A percentile compares a stretch with the other conserved stretches of the same genome.
Evolutionary conservation across 176 grass and related monocot genomes (phyloP).

Genomic region (Avena eriantha): DNA sequence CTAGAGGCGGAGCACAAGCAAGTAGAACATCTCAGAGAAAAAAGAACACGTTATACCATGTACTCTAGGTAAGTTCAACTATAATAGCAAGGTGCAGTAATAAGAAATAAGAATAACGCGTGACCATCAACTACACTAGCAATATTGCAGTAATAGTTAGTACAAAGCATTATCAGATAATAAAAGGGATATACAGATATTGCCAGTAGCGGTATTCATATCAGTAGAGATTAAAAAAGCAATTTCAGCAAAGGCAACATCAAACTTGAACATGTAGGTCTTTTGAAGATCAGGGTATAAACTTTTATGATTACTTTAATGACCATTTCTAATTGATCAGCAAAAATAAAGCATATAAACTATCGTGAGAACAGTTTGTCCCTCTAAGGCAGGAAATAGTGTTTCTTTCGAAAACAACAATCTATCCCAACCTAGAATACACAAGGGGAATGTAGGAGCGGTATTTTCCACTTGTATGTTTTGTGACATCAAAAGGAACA

Average conservation of each 20-base stretch:
- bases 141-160: neutral
- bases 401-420: neutral
- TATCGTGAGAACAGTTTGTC: neutral
- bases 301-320: neutral
- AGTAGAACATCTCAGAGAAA: conserved; percentile 20
- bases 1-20: neutral
- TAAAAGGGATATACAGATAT: conserved; percentile 22
- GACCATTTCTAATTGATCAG: conserved; percentile 7
- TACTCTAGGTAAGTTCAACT: conserved; percentile 19
- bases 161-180: neutral
- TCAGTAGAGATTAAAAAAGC: neutral
- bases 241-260: conserved; percentile 25
- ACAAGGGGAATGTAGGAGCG: neutral
- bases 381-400: neutral
- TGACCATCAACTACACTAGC: neutral
- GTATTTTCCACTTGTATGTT: conserved; percentile 8
- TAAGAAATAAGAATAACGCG: neutral
- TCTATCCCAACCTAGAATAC: neutral
- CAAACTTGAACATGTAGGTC: neutral
- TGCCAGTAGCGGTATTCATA: neutral
- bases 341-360: neutral
- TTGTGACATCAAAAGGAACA: neutral
- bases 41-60: neutral
- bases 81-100: conserved; percentile 18
- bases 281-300: neutral